Evolutionary conservation across 2,329 filamentous ascomycete genomes (phyloP).

Genomic region (Neonectria punicea): DNA sequence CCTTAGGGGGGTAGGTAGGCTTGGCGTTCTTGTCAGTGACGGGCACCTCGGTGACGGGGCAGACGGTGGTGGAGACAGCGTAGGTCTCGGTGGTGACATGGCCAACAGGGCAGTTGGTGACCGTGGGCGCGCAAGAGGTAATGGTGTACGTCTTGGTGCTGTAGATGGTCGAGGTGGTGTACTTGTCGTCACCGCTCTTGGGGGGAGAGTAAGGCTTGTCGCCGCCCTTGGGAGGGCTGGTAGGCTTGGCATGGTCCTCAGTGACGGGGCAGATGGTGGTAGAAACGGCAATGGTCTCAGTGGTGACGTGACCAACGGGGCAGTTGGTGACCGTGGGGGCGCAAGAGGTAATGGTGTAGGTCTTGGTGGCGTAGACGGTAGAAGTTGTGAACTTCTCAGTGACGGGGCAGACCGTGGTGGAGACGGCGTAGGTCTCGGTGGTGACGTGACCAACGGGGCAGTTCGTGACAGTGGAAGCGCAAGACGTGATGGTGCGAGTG

Average conservation of each 20-base stretch:
- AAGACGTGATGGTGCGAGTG: constrained; percentile 42
- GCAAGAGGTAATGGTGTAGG: constrained; percentile 35
- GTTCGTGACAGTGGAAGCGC: constrained; percentile 23
- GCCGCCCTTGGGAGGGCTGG: constrained; percentile 11
- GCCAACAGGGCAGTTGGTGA: constrained; percentile 39
- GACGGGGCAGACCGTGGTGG: constrained; percentile 51
- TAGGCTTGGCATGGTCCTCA: constrained; percentile 19
- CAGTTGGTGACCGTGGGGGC: constrained; percentile 36
- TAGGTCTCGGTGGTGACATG: constrained; percentile 47
- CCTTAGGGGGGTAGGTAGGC: constrained; percentile 9
- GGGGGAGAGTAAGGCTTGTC: background rate
- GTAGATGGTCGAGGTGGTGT: constrained; percentile 38
- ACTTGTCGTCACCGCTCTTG: background rate
- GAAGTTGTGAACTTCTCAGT: constrained; percentile 35
- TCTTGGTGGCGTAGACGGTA: constrained; percentile 37
- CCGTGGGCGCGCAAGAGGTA: constrained; percentile 33
- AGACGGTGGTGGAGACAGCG: constrained; percentile 53
- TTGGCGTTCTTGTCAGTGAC: constrained; percentile 21
- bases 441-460: constrained; percentile 44
- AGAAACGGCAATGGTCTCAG: constrained; percentile 46
- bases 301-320: constrained; percentile 42
- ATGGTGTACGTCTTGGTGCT: constrained; percentile 34
- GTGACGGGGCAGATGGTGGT: constrained; percentile 57
- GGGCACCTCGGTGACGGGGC: constrained; percentile 50
- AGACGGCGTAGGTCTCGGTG: constrained; percentile 45